Evolutionary conservation across 1,284 basidiomycete species (phyloP), one percentile per base, ranked within the genome.

Genomic region (Peniophora sp.): DNA sequence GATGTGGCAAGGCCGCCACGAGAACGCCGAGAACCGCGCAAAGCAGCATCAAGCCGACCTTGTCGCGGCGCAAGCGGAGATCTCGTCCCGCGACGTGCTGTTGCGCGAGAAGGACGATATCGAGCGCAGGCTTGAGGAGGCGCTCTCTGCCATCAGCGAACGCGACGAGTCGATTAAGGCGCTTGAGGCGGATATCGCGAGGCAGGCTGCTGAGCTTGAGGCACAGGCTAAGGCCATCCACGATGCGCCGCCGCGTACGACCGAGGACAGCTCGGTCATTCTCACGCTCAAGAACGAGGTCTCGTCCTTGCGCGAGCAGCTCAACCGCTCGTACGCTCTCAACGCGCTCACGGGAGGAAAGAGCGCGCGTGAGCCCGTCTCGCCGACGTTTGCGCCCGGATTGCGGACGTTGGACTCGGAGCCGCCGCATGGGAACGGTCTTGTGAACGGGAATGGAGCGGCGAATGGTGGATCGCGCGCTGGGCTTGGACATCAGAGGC

Each of bases 221-320:
- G 72, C 81, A n/a, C 86, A 87, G 59, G 88, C 91, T 61, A 83
- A 80, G 58, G 69, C 79, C 18, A 71, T 86, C 45, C 83, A 86
- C 48, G 62, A 65, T 51, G 67, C 74, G 1, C 86, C 87, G 18
- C 64, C 69, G 35, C 80, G 84, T 56, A 83, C 78, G 49, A 75
- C 81, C 12, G 92, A 95, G 58, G 92, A 96, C 62, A 83, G 74
- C 52, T 87, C 87, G 10, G 87, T 95, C 24, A 92, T 98, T 53
- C 74, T 84, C 55, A 86, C 87, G 0, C 81, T 99, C 61, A 92
- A 97, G 67, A 88, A 82, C 58, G 97, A 99, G 73, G 85, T 99
- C 55, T 85, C 87, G 66, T 85, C 73, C 56, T 74, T 99, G 48
- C 90, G 93, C 54, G 97, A 99, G 65, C 96, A 99, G 66, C 83